Percentiles rank a stretch among this genome's conserved stretches.
Evolutionary conservation across 768 basidiomycete species (phyloP).

Genomic region (Mycena venus): DNA sequence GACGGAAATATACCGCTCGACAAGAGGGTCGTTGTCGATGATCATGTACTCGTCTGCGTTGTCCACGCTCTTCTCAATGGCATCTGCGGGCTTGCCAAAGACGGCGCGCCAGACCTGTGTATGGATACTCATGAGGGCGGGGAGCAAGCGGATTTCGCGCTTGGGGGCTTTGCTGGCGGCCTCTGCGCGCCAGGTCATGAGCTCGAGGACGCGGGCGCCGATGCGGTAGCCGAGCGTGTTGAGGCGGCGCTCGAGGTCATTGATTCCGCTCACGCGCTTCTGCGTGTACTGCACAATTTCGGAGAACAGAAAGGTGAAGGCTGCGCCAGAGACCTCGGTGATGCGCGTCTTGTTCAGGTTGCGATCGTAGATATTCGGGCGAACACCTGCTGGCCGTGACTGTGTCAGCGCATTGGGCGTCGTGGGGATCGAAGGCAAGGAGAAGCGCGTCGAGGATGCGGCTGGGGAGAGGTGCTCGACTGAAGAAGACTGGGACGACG

Average conservation of each 20-base stretch:
- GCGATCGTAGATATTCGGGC: constrained; percentile 91
- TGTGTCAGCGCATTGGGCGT: constrained; percentile 54
- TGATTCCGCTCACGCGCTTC: constrained; percentile 93
- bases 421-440: constrained; percentile 69
- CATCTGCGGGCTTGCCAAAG: constrained; percentile 94
- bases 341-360: constrained; percentile 89
- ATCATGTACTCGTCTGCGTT: constrained; percentile 99
- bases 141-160: constrained; percentile 91
- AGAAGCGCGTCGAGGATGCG: constrained; percentile 76
- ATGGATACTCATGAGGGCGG: constrained; percentile 93
- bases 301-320: constrained; percentile 92
- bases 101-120: constrained; percentile 96
- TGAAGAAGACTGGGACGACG: constrained; percentile 67
- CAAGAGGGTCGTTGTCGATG: constrained; percentile 93
- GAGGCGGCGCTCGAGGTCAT: constrained; percentile 93
- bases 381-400: constrained; percentile 53
- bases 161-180: constrained; percentile 89
- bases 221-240: constrained; percentile 95
- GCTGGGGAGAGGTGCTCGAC: constrained; percentile 69
- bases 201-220: constrained; percentile 88
- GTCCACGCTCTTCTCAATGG: constrained; percentile 95
- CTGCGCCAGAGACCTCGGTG: constrained; percentile 85
- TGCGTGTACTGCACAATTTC: constrained; percentile 97
- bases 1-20: constrained; percentile 93
- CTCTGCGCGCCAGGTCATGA: constrained; percentile 86